These are phyloP conservation scores for Aspergillus unguis DNA, from an alignment of 2,329 filamentous ascomycete species.

Conservation along the genomic window DNA sequence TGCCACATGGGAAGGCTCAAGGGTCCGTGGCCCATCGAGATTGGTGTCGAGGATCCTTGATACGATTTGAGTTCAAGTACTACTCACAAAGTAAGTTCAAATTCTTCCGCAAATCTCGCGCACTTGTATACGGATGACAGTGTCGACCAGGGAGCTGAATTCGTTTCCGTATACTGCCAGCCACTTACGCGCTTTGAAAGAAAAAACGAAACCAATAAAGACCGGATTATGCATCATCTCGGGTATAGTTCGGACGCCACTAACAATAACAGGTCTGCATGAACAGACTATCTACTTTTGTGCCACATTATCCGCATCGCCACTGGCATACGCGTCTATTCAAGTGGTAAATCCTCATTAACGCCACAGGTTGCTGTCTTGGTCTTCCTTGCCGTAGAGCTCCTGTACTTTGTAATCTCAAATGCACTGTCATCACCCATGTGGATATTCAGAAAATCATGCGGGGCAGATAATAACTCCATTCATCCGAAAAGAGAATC, in stretches of 20 bases:
- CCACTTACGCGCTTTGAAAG: neutral
- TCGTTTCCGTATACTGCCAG: neutral
- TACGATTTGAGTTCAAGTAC: neutral
- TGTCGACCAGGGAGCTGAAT: neutral
- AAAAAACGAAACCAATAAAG: neutral
- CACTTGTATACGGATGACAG: neutral
- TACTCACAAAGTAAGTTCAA: neutral
- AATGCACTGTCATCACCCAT: neutral
- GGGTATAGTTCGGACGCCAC: constrained; percentile 1
- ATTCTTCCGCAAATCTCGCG: neutral
- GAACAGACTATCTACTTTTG: constrained; percentile 7
- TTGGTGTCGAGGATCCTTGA: neutral
- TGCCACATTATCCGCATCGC: constrained; percentile 9
- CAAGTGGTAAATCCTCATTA: neutral
- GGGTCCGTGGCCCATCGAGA: neutral
- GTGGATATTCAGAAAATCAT: neutral
- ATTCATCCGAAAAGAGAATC: neutral
- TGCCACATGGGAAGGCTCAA: constrained; percentile 3
- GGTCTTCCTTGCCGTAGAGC: neutral
- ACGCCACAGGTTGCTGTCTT: constrained; percentile 10
- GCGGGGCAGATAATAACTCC: neutral
- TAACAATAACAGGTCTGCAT: neutral
- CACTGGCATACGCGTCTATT: constrained; percentile 7
- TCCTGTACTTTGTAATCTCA: neutral
- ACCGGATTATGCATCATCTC: neutral